phyloP scores from a whole-genome alignment of 1,284 basidiomycete species.

The Rhizopogon hawkerae region DNA sequence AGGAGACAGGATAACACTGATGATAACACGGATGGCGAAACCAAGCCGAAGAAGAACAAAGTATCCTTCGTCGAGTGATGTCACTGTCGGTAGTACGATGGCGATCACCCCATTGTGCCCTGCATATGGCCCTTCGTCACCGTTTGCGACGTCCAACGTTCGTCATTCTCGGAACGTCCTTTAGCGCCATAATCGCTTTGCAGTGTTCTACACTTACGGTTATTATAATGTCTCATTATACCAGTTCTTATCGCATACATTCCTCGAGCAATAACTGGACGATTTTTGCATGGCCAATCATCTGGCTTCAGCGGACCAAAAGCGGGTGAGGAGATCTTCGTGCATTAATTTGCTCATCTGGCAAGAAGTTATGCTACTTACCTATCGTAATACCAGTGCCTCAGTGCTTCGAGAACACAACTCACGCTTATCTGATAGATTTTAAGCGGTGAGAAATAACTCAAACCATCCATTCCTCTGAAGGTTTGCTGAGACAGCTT shows the following conservation, averaged over 20 bases:
- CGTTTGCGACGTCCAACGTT: too few species aligned
- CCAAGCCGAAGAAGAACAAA: conserved; percentile 23
- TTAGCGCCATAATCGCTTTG: not conserved
- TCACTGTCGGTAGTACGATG: not conserved
- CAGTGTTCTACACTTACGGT: not conserved
- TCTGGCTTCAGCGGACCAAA: not conserved
- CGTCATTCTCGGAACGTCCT: not conserved
- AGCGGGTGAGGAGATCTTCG: not conserved
- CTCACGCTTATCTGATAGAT: not conserved
- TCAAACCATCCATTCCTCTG: not conserved
- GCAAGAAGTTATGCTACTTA: not conserved
- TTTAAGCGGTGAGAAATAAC: not conserved
- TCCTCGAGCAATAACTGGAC: not conserved
- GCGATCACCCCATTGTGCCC: not conserved
- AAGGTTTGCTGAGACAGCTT: too few species aligned
- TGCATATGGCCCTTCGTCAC: not conserved
- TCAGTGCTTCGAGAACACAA: not conserved
- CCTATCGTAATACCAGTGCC: not conserved
- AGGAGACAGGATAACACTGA: conserved; percentile 7
- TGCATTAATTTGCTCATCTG: not conserved
- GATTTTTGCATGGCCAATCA: not conserved
- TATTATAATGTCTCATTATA: not conserved
- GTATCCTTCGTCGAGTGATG: conserved; percentile 18
- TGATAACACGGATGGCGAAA: conserved; percentile 8
- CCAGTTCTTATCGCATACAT: not conserved